Conservation (phyloP, 306 rosid genomes). For the Myrica gale region DNA sequence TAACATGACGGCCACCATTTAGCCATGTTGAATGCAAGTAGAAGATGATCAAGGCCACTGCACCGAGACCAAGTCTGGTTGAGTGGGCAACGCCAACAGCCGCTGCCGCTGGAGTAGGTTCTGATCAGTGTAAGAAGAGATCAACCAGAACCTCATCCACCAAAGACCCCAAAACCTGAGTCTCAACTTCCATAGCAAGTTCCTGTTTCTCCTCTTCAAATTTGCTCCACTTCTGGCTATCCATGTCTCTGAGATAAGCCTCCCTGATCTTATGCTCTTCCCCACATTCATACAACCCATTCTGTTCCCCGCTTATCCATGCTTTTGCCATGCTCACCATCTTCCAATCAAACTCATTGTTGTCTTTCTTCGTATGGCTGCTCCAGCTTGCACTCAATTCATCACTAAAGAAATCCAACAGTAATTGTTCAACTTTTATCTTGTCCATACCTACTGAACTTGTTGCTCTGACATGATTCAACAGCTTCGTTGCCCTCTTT, state of each 20-base stretch:
- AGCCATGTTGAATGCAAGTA: background rate
- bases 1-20: background rate
- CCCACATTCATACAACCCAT: conserved; percentile 34
- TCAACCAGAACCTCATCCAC: conserved; percentile 46
- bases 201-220: conserved; percentile 54
- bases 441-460: conserved; percentile 16
- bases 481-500: conserved; percentile 41
- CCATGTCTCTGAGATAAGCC: conserved; percentile 52
- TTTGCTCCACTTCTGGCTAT: conserved; percentile 44
- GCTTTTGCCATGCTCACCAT: conserved; percentile 43
- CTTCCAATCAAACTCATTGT: conserved; percentile 34
- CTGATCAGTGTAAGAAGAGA: background rate
- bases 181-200: conserved; percentile 49
- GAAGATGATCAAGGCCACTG: no score
- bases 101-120: background rate
- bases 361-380: conserved; percentile 13
- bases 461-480: conserved; percentile 39
- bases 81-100: background rate
- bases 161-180: conserved; percentile 40
- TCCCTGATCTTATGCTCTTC: conserved; percentile 36
- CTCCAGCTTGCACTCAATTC: conserved; percentile 30
- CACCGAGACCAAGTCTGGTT: background rate
- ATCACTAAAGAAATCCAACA: conserved; percentile 56
- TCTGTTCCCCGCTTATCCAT: conserved; percentile 36
- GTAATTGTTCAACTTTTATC: conserved; percentile 31